Conservation (phyloP, 75 land plant species). For the Adiantum capillusveneris region DNA sequence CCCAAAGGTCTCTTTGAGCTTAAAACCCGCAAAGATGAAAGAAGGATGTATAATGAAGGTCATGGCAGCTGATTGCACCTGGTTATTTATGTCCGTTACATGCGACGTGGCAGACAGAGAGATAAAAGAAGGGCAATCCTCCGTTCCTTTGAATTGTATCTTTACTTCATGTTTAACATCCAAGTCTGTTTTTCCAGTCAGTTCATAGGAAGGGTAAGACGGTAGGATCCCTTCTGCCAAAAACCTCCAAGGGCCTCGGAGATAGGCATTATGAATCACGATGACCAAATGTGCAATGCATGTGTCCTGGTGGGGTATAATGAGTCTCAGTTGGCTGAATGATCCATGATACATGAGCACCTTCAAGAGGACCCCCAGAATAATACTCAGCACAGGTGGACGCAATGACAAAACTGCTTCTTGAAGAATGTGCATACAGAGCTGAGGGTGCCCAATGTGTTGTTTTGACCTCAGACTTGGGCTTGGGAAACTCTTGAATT, state of each 20-base stretch:
- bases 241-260: background rate
- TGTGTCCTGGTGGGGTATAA: background rate
- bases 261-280: too few species aligned
- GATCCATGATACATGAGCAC: background rate
- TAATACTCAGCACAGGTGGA: background rate
- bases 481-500: background rate
- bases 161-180: background rate
- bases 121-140: too few species aligned
- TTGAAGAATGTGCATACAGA: background rate
- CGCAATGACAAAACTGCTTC: background rate
- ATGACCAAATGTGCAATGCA: background rate
- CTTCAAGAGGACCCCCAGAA: slow-evolving; percentile 1
- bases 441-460: background rate
- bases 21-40: background rate
- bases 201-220: background rate
- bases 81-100: too few species aligned
- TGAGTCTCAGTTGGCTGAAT: background rate
- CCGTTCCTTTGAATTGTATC: background rate
- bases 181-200: background rate
- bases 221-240: background rate
- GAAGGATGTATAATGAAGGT: background rate
- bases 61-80: too few species aligned
- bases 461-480: background rate
- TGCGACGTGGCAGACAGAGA: too few species aligned
- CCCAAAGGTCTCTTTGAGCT: background rate